Base-by-base conservation (phyloP, 169 alveolate genomes). In the Cryptosporidium sp. region DNA sequence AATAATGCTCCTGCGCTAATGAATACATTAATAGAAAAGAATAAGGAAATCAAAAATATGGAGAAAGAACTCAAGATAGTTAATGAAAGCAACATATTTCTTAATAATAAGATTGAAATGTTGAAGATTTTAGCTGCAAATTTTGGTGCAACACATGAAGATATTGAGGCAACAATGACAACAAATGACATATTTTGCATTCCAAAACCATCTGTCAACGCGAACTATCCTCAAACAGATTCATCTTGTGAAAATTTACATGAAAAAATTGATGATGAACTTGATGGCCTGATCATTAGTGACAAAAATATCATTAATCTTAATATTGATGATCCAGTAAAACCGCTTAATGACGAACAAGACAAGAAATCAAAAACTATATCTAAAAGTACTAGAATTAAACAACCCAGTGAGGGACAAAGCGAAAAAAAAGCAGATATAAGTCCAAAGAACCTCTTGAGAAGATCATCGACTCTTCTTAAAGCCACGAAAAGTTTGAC, bases 91-190 rank as follows among this genome's bases (percentile, higher is more conserved):
- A 80, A 80, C 39, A 62, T 62, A 45, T 62, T 43, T 39, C 41
- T 80, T n/a, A 80, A 65, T 80, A 62, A 43, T 48, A 80, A 80
- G 31, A 43, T 80, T 29, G 74, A 80, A 48, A 80, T 80, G 89
- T 33, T 80, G 23, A 80, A 80, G 41, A 65, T 80, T 35, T 31
- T 80, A n/a, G 89, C 89, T 37, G 69, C 89, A 37, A 80, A 80
- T 39, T 80, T 61, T 80, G 89, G 89, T 1, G 89, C 89, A 14
- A 39, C 89, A 31, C 75, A 23, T 62, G 89, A 80, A 39, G 75
- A 80, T 62, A 80, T 80, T 39, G 89, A 62, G 21, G 23, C 39
- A 14, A 80, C 89, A 21, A 80, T 80, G 89, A 62, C 89, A 80
- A 48, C 74, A 21, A 43, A 80, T 62, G 89, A 80, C 21, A 41